Percentiles rank a stretch among this genome's conserved stretches.
phyloP scores from a whole-genome alignment of 2,329 filamentous ascomycete genomes.

The Colletotrichum cordylinicola region DNA sequence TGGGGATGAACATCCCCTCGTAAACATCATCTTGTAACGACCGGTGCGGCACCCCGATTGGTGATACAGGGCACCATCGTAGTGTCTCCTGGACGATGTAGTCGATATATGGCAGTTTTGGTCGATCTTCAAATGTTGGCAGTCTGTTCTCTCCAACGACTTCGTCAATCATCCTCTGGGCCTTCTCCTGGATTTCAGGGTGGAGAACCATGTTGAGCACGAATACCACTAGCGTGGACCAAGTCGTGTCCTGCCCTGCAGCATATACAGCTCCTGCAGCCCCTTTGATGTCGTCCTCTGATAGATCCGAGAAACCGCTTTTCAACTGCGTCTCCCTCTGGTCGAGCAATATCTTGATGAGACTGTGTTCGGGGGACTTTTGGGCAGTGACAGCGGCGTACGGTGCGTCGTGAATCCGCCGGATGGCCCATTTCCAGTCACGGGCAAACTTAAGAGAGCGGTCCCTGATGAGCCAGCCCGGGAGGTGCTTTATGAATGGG shows the following conservation, averaged over 20 bases:
- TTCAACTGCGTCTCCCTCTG: slow-evolving; percentile 27
- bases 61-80: slow-evolving; percentile 50
- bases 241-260: slow-evolving; percentile 52
- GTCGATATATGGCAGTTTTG: slow-evolving; percentile 47
- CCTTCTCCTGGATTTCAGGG: slow-evolving; percentile 51
- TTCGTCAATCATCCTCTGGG: slow-evolving; percentile 47
- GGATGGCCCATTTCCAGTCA: slow-evolving; percentile 37
- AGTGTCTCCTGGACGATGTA: slow-evolving; percentile 53
- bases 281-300: slow-evolving; percentile 49
- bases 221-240: slow-evolving; percentile 37
- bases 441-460: slow-evolving; percentile 33
- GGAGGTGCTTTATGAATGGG: slow-evolving; percentile 46
- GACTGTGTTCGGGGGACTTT: neutral
- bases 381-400: slow-evolving; percentile 30
- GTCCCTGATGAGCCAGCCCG: slow-evolving; percentile 37
- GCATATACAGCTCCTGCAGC: slow-evolving; percentile 52
- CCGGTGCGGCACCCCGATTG: slow-evolving; percentile 59
- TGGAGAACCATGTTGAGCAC: slow-evolving; percentile 26
- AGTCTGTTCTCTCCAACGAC: slow-evolving; percentile 50
- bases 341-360: slow-evolving; percentile 31
- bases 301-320: slow-evolving; percentile 38
- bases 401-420: slow-evolving; percentile 48
- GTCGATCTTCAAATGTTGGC: slow-evolving; percentile 50
- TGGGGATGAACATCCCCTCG: slow-evolving; percentile 60
- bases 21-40: slow-evolving; percentile 56